Base-by-base conservation (phyloP, 2,329 filamentous ascomycete species). In the Kalaharituber pfeilii region DNA sequence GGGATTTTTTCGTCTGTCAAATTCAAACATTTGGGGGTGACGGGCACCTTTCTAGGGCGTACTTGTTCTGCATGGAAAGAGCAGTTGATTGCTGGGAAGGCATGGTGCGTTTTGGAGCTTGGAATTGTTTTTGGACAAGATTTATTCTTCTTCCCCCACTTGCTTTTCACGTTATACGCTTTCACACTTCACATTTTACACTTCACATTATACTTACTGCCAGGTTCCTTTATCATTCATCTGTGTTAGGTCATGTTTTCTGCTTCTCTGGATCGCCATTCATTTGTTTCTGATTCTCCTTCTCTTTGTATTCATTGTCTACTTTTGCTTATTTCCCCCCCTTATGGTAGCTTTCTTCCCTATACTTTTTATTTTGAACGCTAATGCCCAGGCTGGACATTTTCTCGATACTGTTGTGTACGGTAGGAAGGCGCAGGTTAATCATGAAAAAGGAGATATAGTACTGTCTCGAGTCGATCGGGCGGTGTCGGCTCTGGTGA, bases 91-190 rank as follows among this genome's bases (percentile, higher is more conserved):
- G 42, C 42, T 47, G 25, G 24, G 42, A 25, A 47, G 22, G 25
- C 29, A 20, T 50, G 49, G 15, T 9, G 44, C 26, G 49, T 33
- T 28, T 28, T 50, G 49, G 29, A 29, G 29, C 49, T 29, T 50
- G 49, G 29, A 30, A 27, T 28, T 50, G 25, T 27, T 50, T 50
- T 50, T 50, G 49, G 25, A 29, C 49, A n/a, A 50, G 49, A 5
- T 29, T 5, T 8, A 9, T 50, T 27, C 47, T 45, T 56, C 20
- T 52, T 56, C 50, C 36, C 42, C 51, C 45, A 53, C 28, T 50
- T 52, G 49, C 44, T 54, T 49, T 15, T 36, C 30, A 36, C 30
- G 9, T 36, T 36, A n/a, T n/a, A n/a, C 30, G 30, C n/a, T 36
- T 36, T 9, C 30, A 36, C n/a, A 36, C 30, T 36, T n/a, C 9